Evolutionary conservation across 208 protist genomes (phyloP).

Genomic region (Acanthamoeba lenticulata): DNA sequence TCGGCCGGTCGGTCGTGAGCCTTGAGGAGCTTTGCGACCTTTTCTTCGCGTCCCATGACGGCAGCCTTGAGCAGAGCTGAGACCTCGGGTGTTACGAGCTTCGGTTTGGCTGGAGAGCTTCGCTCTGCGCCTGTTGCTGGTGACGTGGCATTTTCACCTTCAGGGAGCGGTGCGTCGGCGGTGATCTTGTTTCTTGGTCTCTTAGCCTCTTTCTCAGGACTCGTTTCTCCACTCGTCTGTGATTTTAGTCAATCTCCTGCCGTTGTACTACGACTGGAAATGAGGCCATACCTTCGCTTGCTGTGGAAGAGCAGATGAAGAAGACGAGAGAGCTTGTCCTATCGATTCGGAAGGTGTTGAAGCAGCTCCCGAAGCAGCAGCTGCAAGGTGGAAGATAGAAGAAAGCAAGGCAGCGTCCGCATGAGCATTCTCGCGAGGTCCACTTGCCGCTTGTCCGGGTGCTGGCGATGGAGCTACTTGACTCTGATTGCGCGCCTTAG

Average conservation of each 20-base stretch:
- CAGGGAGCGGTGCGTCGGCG: too few species aligned
- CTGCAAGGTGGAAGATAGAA: constrained; percentile 35
- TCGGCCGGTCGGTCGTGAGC: not conserved
- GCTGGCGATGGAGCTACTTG: constrained; percentile 2
- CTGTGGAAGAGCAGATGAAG: not conserved
- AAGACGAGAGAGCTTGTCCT: not conserved
- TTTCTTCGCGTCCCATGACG: not conserved
- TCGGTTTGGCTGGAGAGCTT: not conserved
- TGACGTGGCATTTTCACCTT: too few species aligned
- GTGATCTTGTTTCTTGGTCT: too few species aligned
- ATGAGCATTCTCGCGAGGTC: not conserved
- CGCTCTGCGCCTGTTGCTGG: not conserved
- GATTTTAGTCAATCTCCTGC: too few species aligned
- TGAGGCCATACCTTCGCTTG: too few species aligned
- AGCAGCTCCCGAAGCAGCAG: not conserved
- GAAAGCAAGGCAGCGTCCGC: constrained; percentile 9
- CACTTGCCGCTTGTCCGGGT: not conserved
- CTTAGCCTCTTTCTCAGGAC: too few species aligned
- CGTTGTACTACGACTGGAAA: too few species aligned
- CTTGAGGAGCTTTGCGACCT: not conserved
- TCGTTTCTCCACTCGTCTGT: too few species aligned
- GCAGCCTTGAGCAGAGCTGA: not conserved
- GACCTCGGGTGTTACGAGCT: too few species aligned
- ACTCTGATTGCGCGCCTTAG: constrained; percentile 47
- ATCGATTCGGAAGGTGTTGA: not conserved